Conservation (phyloP, 1,139 yeast genomes). For the Meyerozyma sp. region DNA sequence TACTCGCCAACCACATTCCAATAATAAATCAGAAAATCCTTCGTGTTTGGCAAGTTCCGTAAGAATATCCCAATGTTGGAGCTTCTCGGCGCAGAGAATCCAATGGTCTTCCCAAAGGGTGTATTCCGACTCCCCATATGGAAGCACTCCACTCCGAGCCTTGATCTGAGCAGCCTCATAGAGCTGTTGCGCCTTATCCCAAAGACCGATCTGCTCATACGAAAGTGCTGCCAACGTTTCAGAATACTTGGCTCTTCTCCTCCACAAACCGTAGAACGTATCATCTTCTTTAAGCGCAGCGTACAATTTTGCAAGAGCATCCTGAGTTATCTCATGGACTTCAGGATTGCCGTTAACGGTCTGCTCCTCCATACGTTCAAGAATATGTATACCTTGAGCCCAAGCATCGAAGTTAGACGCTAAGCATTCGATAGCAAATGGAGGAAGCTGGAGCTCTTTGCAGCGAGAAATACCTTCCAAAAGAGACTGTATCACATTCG, state of each 20-base stretch:
- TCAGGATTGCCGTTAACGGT: slow-evolving; percentile 66
- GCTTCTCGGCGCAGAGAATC: slow-evolving; percentile 94
- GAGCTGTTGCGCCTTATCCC: slow-evolving; percentile 91
- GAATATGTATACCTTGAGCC: slow-evolving; percentile 79
- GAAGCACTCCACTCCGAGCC: slow-evolving; percentile 92
- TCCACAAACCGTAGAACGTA: slow-evolving; percentile 97
- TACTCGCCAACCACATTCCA: slow-evolving; percentile 99
- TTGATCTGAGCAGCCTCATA: slow-evolving; percentile 98
- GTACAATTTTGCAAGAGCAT: slow-evolving; percentile 85
- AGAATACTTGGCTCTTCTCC: slow-evolving; percentile 87
- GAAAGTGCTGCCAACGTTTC: slow-evolving; percentile 92
- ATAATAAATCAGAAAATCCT: slow-evolving; percentile 86
- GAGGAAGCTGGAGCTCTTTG: slow-evolving; percentile 78
- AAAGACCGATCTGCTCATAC: slow-evolving; percentile 89
- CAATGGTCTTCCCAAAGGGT: slow-evolving; percentile 98
- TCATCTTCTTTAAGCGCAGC: slow-evolving; percentile 90
- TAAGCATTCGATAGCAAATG: slow-evolving; percentile 85
- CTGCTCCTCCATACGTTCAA: slow-evolving; percentile 70
- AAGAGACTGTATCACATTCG: slow-evolving; percentile 82
- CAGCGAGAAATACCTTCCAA: slow-evolving; percentile 77
- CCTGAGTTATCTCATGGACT: slow-evolving; percentile 81
- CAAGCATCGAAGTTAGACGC: slow-evolving; percentile 88
- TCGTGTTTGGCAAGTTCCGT: slow-evolving; percentile 97
- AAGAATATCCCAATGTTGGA: slow-evolving; percentile 97
- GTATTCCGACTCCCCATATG: slow-evolving; percentile 93